Percentiles rank a stretch among this genome's conserved stretches.
Evolutionary conservation across 441 rosid species (phyloP).

Genomic region (Erodium moschatum): DNA sequence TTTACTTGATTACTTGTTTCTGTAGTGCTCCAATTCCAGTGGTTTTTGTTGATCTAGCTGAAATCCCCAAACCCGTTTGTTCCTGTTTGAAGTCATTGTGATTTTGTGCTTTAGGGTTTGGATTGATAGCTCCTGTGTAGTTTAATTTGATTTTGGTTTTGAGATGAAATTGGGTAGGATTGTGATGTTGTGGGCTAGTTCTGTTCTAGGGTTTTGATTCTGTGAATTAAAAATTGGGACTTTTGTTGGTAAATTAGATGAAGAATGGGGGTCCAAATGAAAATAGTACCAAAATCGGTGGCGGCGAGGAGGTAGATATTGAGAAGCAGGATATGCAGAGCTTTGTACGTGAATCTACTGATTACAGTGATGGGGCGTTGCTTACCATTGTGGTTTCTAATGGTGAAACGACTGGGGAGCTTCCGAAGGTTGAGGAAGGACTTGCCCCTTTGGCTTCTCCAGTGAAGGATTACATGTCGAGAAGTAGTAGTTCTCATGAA

Average conservation of each 20-base stretch:
- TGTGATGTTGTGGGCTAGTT: not conserved
- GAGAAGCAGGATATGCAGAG: conserved; percentile 39
- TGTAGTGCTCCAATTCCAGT: not conserved
- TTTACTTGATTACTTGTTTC: not conserved
- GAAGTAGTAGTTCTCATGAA: conserved; percentile 26
- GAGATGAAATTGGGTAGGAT: conserved; percentile 1
- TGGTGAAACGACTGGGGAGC: no score
- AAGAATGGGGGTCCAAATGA: conserved; percentile 28
- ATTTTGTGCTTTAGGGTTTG: not conserved
- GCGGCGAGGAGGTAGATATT: conserved; percentile 25
- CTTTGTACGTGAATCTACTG: conserved; percentile 4
- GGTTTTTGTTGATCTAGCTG: not conserved
- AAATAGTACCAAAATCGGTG: conserved; percentile 20
- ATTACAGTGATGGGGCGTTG: no score
- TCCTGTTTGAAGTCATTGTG: not conserved
- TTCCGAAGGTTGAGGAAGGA: no score
- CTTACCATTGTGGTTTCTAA: no score
- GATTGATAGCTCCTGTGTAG: not conserved
- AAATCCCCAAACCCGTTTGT: not conserved
- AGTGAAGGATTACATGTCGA: no score
- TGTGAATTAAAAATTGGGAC: not conserved
- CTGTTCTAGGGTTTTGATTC: conserved; percentile 1
- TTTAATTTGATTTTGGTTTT: not conserved
- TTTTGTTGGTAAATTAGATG: conserved; percentile 32
- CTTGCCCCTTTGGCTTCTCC: no score